Evolutionary conservation across 192 early-diverging fungal species (phyloP), one percentile per base, ranked within the genome.

Genomic region (Backusella sp.): DNA sequence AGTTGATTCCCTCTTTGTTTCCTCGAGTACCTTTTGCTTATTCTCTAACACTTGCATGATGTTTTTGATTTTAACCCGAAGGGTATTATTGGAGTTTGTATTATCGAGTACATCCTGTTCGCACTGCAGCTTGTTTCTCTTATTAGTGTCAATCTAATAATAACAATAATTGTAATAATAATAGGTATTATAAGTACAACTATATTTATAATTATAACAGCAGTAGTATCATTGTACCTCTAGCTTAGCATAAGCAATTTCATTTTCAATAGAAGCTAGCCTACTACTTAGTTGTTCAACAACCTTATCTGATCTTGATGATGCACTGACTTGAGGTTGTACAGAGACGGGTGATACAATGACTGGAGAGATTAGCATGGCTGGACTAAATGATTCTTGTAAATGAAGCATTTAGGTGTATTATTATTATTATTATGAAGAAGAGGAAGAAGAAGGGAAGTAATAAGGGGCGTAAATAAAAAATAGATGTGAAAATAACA

Each of bases 1-100:
- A 1, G 36, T 42, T 1, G 80, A 77, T 36, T 37, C 39, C 34
- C 32, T 66, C 66, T 74, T 73, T 37, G 80, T 81, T 41, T 46
- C 19, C 28, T 81, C 80, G 53, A 81, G 32, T 28, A 75, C 26
- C 23, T 72, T 67, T 44, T 81, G 73, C 62, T 81, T 81, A 17
- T 59, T 56, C 53, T 81, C 80, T 35, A 81, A 68, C 3, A 74
- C 28, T 36, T 77, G 23, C 80, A 81, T 77, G n/a, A 81, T 46
- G 35, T 75, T 37, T 36, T 77, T 76, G 15, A 77, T 77, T 36
- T 74, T 34, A 19, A 32, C 37, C 8, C 80, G 67, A 72, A 67
- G 70, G 8, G 37, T 3, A 26, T 68, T 68, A 53, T 77, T 81
- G 6, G 73, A 75, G 6, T 77, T 42, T 66, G 72, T 68, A 72